Conservation (phyloP, 106 monocot genomes). For the Allium cepa region DNA sequence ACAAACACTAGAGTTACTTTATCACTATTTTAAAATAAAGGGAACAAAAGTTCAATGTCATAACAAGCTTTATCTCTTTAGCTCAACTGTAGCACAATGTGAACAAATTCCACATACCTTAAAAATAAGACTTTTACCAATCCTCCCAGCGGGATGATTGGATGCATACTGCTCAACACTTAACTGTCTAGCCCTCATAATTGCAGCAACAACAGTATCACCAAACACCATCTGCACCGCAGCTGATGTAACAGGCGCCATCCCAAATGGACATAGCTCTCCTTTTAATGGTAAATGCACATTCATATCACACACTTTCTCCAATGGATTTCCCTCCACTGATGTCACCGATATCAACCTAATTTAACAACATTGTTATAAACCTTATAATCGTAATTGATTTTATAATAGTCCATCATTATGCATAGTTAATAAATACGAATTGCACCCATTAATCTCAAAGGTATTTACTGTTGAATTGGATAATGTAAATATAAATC, state of each 20-base stretch:
- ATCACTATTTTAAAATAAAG: no score
- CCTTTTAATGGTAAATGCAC: constrained; percentile 60
- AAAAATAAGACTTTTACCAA: constrained; percentile 85
- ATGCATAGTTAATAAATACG: not conserved
- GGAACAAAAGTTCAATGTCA: no score
- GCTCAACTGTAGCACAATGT: no score
- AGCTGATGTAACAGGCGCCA: constrained; percentile 73
- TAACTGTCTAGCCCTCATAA: constrained; percentile 51
- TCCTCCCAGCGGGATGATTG: constrained; percentile 80
- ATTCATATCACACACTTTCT: constrained; percentile 41
- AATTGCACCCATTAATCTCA: not conserved
- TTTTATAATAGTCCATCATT: not conserved
- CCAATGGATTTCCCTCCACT: constrained; percentile 35
- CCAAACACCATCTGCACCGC: constrained; percentile 75
- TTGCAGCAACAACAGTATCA: constrained; percentile 57
- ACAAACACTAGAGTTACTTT: no score
- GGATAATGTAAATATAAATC: not conserved
- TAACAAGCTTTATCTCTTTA: no score
- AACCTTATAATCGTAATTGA: not conserved
- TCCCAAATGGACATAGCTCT: constrained; percentile 72
- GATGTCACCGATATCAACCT: constrained; percentile 58
- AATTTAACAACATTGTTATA: no score
- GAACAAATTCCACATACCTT: constrained; percentile 26
- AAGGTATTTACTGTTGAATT: not conserved
- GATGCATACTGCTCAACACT: constrained; percentile 60